These are phyloP conservation scores for Colletotrichum nymphaeae DNA, from an alignment of 2,329 filamentous ascomycete species.

Conservation along the genomic window DNA sequence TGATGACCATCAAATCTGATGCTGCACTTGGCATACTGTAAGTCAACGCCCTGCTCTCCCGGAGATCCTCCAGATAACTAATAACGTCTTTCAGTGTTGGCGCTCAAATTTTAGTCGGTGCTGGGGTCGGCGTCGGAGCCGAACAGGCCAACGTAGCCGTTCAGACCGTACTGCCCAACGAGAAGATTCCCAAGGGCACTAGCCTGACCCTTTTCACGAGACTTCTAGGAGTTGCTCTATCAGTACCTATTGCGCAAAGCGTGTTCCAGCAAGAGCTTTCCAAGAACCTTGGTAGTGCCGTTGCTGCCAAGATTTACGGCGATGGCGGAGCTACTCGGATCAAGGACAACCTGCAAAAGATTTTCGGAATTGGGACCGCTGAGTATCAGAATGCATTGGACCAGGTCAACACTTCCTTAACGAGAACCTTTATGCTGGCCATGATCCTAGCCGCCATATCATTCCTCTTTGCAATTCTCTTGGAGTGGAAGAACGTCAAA, in stretches of 20 bases:
- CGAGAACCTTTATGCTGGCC: slow-evolving; percentile 64
- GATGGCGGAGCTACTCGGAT: slow-evolving; percentile 56
- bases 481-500: slow-evolving; percentile 78
- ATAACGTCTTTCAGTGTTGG: slow-evolving; percentile 38
- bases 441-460: slow-evolving; percentile 61
- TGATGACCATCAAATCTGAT: background rate
- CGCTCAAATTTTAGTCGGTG: slow-evolving; percentile 54
- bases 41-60: background rate
- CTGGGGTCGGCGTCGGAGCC: slow-evolving; percentile 54
- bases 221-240: slow-evolving; percentile 56
- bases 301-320: slow-evolving; percentile 50
- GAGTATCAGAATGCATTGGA: slow-evolving; percentile 17
- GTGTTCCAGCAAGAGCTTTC: slow-evolving; percentile 61
- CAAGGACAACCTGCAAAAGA: background rate
- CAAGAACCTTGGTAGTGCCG: slow-evolving; percentile 45
- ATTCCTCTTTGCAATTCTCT: slow-evolving; percentile 59
- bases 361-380: slow-evolving; percentile 43
- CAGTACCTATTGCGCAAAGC: slow-evolving; percentile 61
- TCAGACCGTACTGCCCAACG: slow-evolving; percentile 54
- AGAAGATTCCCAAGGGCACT: slow-evolving; percentile 59
- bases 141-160: slow-evolving; percentile 58
- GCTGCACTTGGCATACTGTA: background rate
- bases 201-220: slow-evolving; percentile 58
- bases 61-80: background rate
- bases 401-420: slow-evolving; percentile 68